Conservation (phyloP, 768 basidiomycete genomes). For the Panus rudis region DNA sequence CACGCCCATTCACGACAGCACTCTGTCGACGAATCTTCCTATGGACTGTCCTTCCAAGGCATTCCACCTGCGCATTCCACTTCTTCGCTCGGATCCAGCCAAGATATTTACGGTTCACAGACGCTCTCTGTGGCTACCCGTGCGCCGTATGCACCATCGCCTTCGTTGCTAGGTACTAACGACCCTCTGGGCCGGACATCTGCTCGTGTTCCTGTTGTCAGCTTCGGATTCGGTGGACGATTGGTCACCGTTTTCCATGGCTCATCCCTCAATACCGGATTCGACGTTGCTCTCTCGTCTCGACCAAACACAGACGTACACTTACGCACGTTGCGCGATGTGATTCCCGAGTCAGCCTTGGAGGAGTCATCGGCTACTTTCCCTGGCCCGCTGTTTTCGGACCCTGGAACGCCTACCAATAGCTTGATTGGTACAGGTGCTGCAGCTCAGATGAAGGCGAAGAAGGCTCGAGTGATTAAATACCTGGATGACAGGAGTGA, state of each 20-base stretch:
- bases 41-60: too few species aligned
- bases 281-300: slow-evolving; percentile 70
- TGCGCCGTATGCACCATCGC: slow-evolving; percentile 74
- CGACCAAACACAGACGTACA: slow-evolving; percentile 64
- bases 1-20: slow-evolving; percentile 4
- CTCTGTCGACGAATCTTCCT: slow-evolving; percentile 10
- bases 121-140: slow-evolving; percentile 31
- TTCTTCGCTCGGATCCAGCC: slow-evolving; percentile 10
- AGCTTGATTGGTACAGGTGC: slow-evolving; percentile 61
- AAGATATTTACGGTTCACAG: slow-evolving; percentile 7
- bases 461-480: slow-evolving; percentile 69
- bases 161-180: slow-evolving; percentile 74
- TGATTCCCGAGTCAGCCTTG: slow-evolving; percentile 63
- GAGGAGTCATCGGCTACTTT: slow-evolving; percentile 50
- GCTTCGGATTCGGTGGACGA: slow-evolving; percentile 93
- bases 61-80: too few species aligned
- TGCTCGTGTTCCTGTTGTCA: slow-evolving; percentile 69
- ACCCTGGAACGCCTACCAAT: slow-evolving; percentile 56
- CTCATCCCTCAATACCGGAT: slow-evolving; percentile 52
- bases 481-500: slow-evolving; percentile 72
- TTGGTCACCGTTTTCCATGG: slow-evolving; percentile 85
- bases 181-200: slow-evolving; percentile 74
- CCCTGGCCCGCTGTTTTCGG: slow-evolving; percentile 85
- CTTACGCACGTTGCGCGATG: slow-evolving; percentile 57
- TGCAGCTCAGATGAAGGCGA: slow-evolving; percentile 64